phyloP scores from a whole-genome alignment of 2,329 filamentous ascomycete species.

The Capronia americana region DNA sequence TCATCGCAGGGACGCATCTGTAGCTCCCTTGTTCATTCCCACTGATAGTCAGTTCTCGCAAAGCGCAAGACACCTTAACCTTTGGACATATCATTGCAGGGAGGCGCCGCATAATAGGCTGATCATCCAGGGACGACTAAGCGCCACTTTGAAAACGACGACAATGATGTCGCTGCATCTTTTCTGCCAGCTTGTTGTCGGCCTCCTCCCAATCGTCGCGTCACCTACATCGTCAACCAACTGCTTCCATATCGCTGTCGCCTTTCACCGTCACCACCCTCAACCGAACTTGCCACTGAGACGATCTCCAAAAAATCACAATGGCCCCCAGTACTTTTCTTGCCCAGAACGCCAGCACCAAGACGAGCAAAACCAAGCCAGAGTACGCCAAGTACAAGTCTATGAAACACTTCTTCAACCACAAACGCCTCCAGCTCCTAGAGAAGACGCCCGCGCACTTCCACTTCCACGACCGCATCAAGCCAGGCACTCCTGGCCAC shows the following conservation, averaged over 20 bases:
- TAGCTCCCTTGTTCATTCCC: background rate
- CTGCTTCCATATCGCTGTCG: background rate
- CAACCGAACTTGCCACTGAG: background rate
- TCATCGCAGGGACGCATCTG: background rate
- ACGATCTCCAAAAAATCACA: background rate
- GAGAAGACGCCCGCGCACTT: background rate
- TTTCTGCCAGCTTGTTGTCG: background rate
- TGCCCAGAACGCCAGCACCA: background rate
- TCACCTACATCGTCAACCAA: background rate
- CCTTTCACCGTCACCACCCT: background rate
- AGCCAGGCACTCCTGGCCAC: background rate
- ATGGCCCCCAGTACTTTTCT: background rate
- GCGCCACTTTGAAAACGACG: background rate
- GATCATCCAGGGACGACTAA: background rate
- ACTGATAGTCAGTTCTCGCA: background rate
- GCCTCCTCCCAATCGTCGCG: background rate
- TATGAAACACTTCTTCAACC: constrained; percentile 24
- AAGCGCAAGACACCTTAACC: background rate
- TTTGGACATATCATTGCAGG: background rate
- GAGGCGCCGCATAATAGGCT: background rate
- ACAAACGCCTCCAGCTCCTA: background rate
- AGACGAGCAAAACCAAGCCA: background rate
- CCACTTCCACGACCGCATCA: constrained; percentile 15
- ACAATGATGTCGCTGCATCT: background rate
- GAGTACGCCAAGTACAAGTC: constrained; percentile 12